Evolutionary conservation across 129 eudicot genomes (phyloP).

Genomic region (Chrysanthemum lavandulifolium): DNA sequence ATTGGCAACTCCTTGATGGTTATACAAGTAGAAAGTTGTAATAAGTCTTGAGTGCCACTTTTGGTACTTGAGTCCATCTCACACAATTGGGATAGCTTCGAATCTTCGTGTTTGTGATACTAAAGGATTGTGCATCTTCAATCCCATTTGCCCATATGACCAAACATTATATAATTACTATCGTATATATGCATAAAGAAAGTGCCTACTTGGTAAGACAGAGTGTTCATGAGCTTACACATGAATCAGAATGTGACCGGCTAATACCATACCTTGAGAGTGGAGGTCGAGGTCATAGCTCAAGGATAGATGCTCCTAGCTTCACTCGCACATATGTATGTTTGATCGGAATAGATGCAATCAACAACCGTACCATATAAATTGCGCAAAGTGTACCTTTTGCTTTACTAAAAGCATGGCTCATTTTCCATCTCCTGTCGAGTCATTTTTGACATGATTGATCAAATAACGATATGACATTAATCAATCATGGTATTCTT

Average conservation of each 20-base stretch:
- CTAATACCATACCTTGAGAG: slow-evolving; percentile 20
- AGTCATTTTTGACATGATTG: slow-evolving; percentile 25
- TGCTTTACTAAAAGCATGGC: slow-evolving; percentile 30
- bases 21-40: too few species aligned
- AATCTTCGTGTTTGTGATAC: too few species aligned
- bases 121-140: too few species aligned
- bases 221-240: neutral
- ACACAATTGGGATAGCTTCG: too few species aligned
- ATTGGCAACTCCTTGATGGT: too few species aligned
- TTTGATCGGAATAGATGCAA: slow-evolving; percentile 33
- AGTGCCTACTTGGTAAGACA: too few species aligned
- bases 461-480: slow-evolving; percentile 9
- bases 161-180: too few species aligned
- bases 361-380: slow-evolving; percentile 28
- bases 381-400: slow-evolving; percentile 31
- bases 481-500: slow-evolving; percentile 24
- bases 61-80: too few species aligned
- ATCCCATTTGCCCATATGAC: too few species aligned
- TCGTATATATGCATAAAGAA: too few species aligned
- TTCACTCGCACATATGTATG: slow-evolving; percentile 10
- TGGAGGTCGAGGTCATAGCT: slow-evolving; percentile 32
- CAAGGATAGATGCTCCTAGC: slow-evolving; percentile 31
- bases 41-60: too few species aligned
- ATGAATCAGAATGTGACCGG: slow-evolving; percentile 4
- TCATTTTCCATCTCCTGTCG: slow-evolving; percentile 8